Base-by-base conservation (phyloP, 164 flowering plant species). In the grape (Vitis vinifera) region DNA sequence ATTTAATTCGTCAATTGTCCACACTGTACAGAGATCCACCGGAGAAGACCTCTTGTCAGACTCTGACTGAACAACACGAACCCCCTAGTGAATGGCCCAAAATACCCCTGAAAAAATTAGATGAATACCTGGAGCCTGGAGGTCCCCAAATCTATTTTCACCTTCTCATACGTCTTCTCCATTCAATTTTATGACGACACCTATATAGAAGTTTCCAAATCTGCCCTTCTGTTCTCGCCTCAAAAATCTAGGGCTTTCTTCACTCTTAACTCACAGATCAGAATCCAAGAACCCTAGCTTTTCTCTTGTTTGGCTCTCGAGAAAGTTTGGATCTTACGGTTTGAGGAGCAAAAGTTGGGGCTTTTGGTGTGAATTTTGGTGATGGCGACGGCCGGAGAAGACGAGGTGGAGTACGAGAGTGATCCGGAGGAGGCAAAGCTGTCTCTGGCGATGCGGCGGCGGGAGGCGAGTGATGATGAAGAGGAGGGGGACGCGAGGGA, bases 401-500 rank as follows among this genome's bases (percentile, higher is more conserved):
- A 82, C 31, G 88, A 86, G 63, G 78, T 49, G 55, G 99, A 89
- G 77, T 93, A 90, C 68, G 98, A 91, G 84, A 93, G 98, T 66
- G 99, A 96, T 90, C 97, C 93, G 2, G 99, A 96, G 79, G 97
- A 88, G 73, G 82, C 79, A 60, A 82, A 82, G 85, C 69, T 83
- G 55, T 84, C 95, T 4, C 70, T 96, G 81, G 81, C 83, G 72
- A 83, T 86, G 92, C 80, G 99, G 74, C 78, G 99, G 87, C 80
- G 92, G 55, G 88, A 80, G 66, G 99, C 97, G 56, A 93, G 98
- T 63, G 98, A 93, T 71, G 99, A 96, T 59, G 99, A 95, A 73
- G 97, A 87, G 3, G 88, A 79, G 9, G 83, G 63, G 14, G 85
- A 72, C 4, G 86, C 60, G 52, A 59, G 53, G 44, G 79, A 76